Percentiles rank a stretch among this genome's conserved stretches.
phyloP scores from a whole-genome alignment of 805 yeast genomes.

The Candida sakaeoensis region DNA sequence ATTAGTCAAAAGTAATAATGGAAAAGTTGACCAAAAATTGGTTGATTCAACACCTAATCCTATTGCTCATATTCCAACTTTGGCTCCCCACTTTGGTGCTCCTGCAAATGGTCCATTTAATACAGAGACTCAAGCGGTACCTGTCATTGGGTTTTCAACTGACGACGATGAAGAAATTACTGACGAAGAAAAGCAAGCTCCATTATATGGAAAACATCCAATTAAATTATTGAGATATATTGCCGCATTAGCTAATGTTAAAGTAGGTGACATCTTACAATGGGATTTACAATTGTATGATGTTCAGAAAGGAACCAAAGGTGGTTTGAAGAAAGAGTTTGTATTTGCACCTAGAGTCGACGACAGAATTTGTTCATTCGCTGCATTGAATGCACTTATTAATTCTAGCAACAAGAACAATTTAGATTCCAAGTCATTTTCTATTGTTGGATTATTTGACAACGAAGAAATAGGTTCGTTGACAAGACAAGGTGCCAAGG shows the following conservation, averaged over 20 bases:
- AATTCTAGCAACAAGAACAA: constrained; percentile 26
- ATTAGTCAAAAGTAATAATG: constrained; percentile 39
- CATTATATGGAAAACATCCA: constrained; percentile 66
- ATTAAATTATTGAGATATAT: constrained; percentile 65
- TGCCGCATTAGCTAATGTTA: constrained; percentile 55
- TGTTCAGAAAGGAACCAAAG: constrained; percentile 72
- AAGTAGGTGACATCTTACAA: constrained; percentile 60
- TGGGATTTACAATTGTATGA: constrained; percentile 79
- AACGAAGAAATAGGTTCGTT: constrained; percentile 84
- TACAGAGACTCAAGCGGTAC: constrained; percentile 72
- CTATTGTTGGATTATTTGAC: constrained; percentile 65
- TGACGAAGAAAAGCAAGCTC: constrained; percentile 59
- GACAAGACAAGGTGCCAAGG: constrained; percentile 78
- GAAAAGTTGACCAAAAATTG: constrained; percentile 39
- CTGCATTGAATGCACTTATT: constrained; percentile 62
- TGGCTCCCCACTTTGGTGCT: constrained; percentile 84
- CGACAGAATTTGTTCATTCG: constrained; percentile 76
- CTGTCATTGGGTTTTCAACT: constrained; percentile 61
- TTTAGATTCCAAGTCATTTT: constrained; percentile 36
- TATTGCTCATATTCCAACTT: constrained; percentile 75
- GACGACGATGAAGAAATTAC: constrained; percentile 46
- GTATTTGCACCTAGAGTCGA: constrained; percentile 80
- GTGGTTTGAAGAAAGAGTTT: constrained; percentile 76
- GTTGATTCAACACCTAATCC: constrained; percentile 63
- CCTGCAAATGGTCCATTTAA: constrained; percentile 70